Evolutionary conservation across 1,284 basidiomycete genomes (phyloP).

Genomic region (Cryptococcus floricola): DNA sequence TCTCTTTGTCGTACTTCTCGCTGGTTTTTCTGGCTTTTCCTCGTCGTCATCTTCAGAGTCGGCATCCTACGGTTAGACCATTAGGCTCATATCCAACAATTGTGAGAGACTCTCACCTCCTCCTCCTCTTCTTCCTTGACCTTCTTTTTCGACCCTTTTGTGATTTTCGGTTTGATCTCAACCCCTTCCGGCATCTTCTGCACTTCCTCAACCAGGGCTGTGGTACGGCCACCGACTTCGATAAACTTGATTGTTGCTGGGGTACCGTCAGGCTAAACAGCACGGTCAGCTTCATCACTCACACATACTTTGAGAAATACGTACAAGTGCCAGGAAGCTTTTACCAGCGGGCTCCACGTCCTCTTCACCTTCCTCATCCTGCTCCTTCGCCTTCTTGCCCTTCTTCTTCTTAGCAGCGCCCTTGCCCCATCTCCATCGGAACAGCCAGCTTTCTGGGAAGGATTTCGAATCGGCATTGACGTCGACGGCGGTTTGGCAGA

Average conservation of each 20-base stretch:
- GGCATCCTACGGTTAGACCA: too few species aligned
- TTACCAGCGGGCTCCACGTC: conserved; percentile 34
- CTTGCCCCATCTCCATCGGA: conserved; percentile 59
- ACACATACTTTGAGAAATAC: conserved; percentile 11
- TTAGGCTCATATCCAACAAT: too few species aligned
- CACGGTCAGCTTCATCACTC: neutral
- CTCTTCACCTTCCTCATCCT: conserved; percentile 14
- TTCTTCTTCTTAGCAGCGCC: conserved; percentile 58
- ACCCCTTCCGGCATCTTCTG: conserved; percentile 54
- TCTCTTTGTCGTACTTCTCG: too few species aligned
- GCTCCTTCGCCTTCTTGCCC: conserved; percentile 8
- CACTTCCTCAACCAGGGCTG: conserved; percentile 66
- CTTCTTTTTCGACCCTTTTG: conserved; percentile 25
- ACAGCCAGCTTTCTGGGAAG: conserved; percentile 60
- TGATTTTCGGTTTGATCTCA: conserved; percentile 40
- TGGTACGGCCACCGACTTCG: conserved; percentile 75
- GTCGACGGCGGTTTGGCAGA: conserved; percentile 63
- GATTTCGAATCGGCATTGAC: conserved; percentile 67
- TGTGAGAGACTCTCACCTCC: too few species aligned
- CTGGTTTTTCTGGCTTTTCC: too few species aligned
- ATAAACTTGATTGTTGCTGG: conserved; percentile 71
- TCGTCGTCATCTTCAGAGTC: too few species aligned
- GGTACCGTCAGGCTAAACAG: conserved; percentile 62
- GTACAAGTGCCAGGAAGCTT: conserved; percentile 56
- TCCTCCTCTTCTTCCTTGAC: conserved; percentile 13